Conservation (phyloP, 257 asterid genomes). For the Gentiana dahurica region DNA sequence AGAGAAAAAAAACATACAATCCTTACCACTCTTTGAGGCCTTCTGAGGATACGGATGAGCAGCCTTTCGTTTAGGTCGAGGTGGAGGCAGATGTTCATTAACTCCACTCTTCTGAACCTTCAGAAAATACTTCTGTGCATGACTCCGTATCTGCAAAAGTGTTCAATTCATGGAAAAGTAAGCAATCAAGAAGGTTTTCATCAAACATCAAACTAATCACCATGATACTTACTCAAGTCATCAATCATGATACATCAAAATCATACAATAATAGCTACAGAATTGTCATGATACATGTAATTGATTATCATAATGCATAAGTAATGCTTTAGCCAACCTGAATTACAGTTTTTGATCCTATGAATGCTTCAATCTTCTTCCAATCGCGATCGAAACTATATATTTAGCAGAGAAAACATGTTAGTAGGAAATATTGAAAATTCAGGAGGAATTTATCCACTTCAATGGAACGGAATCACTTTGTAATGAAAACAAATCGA, state of each 20-base stretch:
- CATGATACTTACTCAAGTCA: too few species aligned
- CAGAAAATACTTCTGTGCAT: conserved; percentile 87
- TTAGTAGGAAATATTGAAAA: neutral
- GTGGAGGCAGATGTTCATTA: conserved; percentile 85
- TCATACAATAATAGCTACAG: neutral
- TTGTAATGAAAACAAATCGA: too few species aligned
- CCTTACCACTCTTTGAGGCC: conserved; percentile 38
- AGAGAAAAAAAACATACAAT: neutral
- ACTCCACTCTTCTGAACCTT: conserved; percentile 84
- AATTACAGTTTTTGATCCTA: conserved; percentile 85
- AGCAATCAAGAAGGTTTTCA: too few species aligned
- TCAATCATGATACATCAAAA: neutral
- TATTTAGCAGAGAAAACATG: neutral
- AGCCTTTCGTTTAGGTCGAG: conserved; percentile 96
- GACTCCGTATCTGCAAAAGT: conserved; percentile 82
- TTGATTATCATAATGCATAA: neutral
- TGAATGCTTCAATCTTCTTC: conserved; percentile 94
- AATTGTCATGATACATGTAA: too few species aligned
- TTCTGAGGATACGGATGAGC: conserved; percentile 91
- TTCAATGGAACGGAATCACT: too few species aligned
- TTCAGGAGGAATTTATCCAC: too few species aligned
- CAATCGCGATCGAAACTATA: conserved; percentile 90
- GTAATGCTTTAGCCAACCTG: conserved; percentile 39
- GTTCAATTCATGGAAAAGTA: neutral
- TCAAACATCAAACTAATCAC: too few species aligned